Evolutionary conservation across 345 rosid species (phyloP).

Genomic region (Streptanthus diversifolius): DNA sequence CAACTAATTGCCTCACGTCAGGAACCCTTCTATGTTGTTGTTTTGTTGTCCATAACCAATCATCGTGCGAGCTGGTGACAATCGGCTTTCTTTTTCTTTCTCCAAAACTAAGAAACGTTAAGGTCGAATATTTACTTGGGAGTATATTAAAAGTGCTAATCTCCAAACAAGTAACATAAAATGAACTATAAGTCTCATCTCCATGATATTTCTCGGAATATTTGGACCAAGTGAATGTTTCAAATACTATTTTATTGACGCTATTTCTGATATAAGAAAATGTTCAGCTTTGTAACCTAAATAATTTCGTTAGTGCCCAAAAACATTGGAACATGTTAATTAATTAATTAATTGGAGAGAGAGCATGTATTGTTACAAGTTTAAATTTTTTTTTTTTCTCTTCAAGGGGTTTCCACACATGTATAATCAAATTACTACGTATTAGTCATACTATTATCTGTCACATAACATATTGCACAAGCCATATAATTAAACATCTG

Average conservation of each 20-base stretch:
- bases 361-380: background rate
- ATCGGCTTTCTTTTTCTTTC: too few relatives aligned
- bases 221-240: conserved; percentile 7
- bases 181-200: background rate
- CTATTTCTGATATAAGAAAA: background rate
- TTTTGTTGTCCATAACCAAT: too few relatives aligned
- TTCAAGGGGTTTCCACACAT: background rate
- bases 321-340: background rate
- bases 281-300: background rate
- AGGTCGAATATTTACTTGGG: too few relatives aligned
- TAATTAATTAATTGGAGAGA: background rate
- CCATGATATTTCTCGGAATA: background rate
- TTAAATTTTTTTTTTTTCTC: background rate
- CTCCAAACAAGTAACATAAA: conserved; percentile 15
- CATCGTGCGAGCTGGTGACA: too few relatives aligned
- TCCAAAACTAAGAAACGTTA: too few relatives aligned
- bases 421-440: conserved; percentile 5
- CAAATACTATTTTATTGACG: background rate
- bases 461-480: conserved; percentile 19
- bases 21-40: too few relatives aligned
- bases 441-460: conserved; percentile 7
- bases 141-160: conserved; percentile 16
- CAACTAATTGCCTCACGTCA: too few relatives aligned
- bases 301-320: background rate
- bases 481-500: conserved; percentile 20